Evolutionary conservation across 2,329 filamentous ascomycete species (phyloP).

Genomic region (Blastomyces silverae): DNA sequence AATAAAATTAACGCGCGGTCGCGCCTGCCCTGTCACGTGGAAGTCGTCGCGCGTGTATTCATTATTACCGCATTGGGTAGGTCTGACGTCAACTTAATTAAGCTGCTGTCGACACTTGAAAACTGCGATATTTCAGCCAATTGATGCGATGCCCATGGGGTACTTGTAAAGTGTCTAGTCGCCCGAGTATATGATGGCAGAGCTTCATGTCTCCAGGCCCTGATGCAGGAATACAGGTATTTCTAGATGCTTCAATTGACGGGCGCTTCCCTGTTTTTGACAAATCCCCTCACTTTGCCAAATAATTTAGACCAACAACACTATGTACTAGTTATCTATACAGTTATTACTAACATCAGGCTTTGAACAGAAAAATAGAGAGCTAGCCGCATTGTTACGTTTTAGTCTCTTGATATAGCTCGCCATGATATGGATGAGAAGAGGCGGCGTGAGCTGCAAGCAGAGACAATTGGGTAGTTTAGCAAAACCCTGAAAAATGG

Average conservation of each 20-base stretch:
- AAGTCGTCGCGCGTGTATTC: neutral
- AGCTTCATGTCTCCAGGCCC: neutral
- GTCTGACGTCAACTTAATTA: too few relatives aligned
- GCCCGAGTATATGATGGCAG: neutral
- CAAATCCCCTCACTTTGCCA: neutral
- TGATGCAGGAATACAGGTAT: neutral
- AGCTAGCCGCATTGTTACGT: too few relatives aligned
- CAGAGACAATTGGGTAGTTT: neutral
- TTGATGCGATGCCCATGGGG: neutral
- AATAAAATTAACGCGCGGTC: neutral
- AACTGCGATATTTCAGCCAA: neutral
- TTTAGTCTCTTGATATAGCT: too few relatives aligned
- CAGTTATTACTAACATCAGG: neutral
- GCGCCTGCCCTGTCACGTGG: neutral
- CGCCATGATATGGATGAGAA: too few relatives aligned
- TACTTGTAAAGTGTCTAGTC: neutral
- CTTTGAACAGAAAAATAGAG: neutral
- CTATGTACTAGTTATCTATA: neutral
- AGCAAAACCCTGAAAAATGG: neutral
- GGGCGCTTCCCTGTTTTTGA: neutral
- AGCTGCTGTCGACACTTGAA: neutral
- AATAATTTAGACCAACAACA: neutral
- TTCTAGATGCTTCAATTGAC: neutral
- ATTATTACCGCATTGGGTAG: slow-evolving; percentile 3
- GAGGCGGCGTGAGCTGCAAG: too few relatives aligned